Conservation (phyloP, 768 basidiomycete genomes). For the Tubosaeta sp. region DNA sequence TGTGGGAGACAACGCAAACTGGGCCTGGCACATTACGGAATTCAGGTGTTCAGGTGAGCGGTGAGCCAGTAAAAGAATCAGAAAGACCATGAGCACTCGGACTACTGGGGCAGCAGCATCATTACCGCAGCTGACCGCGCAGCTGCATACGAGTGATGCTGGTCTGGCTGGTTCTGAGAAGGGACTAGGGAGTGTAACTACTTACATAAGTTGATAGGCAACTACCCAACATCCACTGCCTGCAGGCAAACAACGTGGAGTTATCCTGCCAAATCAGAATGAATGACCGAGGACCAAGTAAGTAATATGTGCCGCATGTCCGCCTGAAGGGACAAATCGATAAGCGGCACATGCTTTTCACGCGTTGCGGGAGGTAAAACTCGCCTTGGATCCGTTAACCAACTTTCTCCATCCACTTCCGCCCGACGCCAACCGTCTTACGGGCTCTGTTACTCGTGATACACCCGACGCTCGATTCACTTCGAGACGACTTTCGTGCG, state of each 20-base stretch:
- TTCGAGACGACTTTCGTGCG: conserved; percentile 45
- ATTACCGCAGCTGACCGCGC: neutral
- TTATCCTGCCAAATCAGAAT: conserved; percentile 48
- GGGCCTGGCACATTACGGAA: conserved; percentile 11
- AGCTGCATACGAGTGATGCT: neutral
- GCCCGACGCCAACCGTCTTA: conserved; percentile 23
- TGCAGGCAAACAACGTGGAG: conserved; percentile 77
- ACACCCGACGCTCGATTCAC: conserved; percentile 45
- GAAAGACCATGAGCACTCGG: neutral
- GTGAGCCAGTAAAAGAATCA: neutral
- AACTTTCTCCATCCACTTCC: conserved; percentile 16
- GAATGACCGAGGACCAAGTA: conserved; percentile 31
- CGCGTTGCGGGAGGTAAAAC: conserved; percentile 42
- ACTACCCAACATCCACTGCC: conserved; percentile 45
- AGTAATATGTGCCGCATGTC: conserved; percentile 30
- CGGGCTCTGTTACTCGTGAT: conserved; percentile 23
- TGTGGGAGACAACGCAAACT: conserved; percentile 26
- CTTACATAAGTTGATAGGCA: conserved; percentile 44
- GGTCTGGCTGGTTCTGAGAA: conserved; percentile 4
- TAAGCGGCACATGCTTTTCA: conserved; percentile 53
- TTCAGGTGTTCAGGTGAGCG: neutral
- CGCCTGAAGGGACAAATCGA: conserved; percentile 38
- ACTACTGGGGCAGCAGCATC: neutral
- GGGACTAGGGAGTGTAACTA: conserved; percentile 5
- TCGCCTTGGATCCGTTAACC: conserved; percentile 30